Conservation (phyloP, 2,329 filamentous ascomycete genomes). For the Colletotrichum sp. region DNA sequence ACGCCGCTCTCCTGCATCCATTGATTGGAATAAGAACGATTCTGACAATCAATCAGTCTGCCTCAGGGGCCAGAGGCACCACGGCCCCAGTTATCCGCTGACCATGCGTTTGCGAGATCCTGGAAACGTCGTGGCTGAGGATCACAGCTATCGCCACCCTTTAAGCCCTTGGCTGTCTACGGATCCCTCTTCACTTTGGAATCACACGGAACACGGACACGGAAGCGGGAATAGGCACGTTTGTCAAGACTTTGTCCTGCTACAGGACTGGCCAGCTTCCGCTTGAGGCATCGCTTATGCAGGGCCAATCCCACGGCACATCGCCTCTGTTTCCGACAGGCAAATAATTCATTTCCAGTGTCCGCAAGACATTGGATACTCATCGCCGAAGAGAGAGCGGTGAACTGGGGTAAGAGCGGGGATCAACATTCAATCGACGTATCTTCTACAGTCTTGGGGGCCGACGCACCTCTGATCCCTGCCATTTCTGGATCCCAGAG, state of each 20-base stretch:
- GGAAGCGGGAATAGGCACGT: not conserved
- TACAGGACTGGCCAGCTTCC: not conserved
- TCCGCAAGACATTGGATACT: not conserved
- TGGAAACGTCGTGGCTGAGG: not conserved
- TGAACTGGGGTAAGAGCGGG: not conserved
- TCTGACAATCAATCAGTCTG: not conserved
- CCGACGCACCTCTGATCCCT: not conserved
- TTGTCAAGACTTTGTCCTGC: not conserved
- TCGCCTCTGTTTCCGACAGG: not conserved
- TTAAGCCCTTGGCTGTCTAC: not conserved
- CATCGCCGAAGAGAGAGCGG: constrained; percentile 9
- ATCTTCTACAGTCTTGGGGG: not conserved
- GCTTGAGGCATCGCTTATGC: not conserved
- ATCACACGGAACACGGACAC: not conserved
- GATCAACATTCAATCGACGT: not conserved
- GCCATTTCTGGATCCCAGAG: not conserved
- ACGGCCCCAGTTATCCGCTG: not conserved
- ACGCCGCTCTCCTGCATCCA: not conserved
- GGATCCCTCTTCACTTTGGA: not conserved
- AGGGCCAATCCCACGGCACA: not conserved
- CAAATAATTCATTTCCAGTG: not conserved
- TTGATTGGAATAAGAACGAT: not conserved
- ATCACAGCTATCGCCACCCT: not conserved
- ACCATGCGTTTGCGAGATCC: not conserved
- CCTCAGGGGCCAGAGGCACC: not conserved